Percentiles rank a stretch among this genome's conserved stretches.
Evolutionary conservation across 1,284 basidiomycete genomes (phyloP).

Genomic region (Heliocybe sulcata): DNA sequence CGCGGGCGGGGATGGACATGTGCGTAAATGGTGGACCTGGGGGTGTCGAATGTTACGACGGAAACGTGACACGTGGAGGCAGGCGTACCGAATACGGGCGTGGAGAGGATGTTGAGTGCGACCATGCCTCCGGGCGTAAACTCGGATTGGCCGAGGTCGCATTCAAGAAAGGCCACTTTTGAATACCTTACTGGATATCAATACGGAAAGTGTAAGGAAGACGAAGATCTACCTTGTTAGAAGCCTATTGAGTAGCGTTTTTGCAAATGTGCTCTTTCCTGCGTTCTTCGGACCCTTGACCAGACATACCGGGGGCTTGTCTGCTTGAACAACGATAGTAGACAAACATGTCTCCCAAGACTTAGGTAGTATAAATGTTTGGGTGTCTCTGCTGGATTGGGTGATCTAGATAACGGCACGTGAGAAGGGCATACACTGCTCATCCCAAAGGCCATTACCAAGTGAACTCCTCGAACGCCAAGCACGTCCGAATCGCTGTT

Average conservation of each 20-base stretch:
- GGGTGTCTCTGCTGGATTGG: slow-evolving; percentile 32
- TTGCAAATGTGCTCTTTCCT: slow-evolving; percentile 87
- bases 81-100: slow-evolving; percentile 60
- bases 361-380: slow-evolving; percentile 40
- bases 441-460: slow-evolving; percentile 34
- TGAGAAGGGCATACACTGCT: not conserved
- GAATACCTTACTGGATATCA: slow-evolving; percentile 39
- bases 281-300: slow-evolving; percentile 82
- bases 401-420: slow-evolving; percentile 26
- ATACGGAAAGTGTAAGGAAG: not conserved
- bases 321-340: slow-evolving; percentile 2
- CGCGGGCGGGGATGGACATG: slow-evolving; percentile 59
- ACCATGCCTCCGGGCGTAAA: slow-evolving; percentile 87
- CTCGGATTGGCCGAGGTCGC: slow-evolving; percentile 91
- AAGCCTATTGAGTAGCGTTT: slow-evolving; percentile 70
- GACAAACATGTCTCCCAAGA: slow-evolving; percentile 53
- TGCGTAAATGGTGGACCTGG: slow-evolving; percentile 85
- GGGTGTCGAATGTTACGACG: not conserved
- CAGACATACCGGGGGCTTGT: slow-evolving; percentile 34
- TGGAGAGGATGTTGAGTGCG: slow-evolving; percentile 67
- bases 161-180: slow-evolving; percentile 85
- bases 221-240: slow-evolving; percentile 34
- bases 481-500: slow-evolving; percentile 22
- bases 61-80: not conserved
- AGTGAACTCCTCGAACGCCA: slow-evolving; percentile 43